Conservation (phyloP, 108 stramenopile genomes). For the Cyclotella choctawhatcheeana region DNA sequence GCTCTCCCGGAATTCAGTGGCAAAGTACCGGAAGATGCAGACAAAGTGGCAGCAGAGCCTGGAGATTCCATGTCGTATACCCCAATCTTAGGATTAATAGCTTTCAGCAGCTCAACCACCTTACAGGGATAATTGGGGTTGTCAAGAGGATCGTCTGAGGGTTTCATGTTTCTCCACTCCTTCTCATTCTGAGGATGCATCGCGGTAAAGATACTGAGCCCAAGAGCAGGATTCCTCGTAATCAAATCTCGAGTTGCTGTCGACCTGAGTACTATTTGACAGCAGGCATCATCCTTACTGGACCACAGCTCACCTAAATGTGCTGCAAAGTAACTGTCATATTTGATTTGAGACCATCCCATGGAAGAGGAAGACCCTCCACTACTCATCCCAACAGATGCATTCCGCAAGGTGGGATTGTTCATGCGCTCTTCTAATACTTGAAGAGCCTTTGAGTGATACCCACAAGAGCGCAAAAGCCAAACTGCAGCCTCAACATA, state of each 20-base stretch:
- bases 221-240: constrained; percentile 78
- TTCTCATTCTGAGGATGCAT: constrained; percentile 75
- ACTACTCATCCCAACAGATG: constrained; percentile 24
- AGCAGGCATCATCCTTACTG: constrained; percentile 60
- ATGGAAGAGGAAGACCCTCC: constrained; percentile 15
- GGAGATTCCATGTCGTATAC: constrained; percentile 15
- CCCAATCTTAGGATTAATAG: constrained; percentile 30
- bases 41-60: not conserved
- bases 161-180: constrained; percentile 69
- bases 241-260: constrained; percentile 71
- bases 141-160: constrained; percentile 70
- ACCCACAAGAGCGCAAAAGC: constrained; percentile 83
- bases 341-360: constrained; percentile 87
- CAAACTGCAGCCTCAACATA: constrained; percentile 86
- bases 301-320: constrained; percentile 88
- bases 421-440: constrained; percentile 63
- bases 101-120: constrained; percentile 82
- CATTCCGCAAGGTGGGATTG: constrained; percentile 46
- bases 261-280: constrained; percentile 71
- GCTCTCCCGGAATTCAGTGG: constrained; percentile 84
- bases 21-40: constrained; percentile 33
- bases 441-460: constrained; percentile 79
- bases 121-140: constrained; percentile 62
- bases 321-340: constrained; percentile 82
- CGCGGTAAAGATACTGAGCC: constrained; percentile 83